Base-by-base conservation (phyloP, 768 basidiomycete genomes). In the Boletellus sp. region DNA sequence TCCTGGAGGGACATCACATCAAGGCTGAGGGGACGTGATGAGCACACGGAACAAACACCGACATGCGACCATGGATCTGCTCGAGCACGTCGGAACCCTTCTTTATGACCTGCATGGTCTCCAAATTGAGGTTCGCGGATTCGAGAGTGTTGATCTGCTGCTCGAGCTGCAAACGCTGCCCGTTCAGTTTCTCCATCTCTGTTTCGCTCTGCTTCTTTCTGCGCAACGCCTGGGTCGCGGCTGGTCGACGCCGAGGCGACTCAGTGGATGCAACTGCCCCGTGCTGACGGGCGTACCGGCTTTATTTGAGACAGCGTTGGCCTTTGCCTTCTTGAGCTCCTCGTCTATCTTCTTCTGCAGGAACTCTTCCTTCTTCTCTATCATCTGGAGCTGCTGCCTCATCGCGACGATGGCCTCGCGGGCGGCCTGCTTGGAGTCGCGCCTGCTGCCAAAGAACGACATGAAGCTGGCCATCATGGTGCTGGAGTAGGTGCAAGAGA, bases 331-430 rank as follows among this genome's bases (percentile, higher is more conserved):
- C 78, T 84, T 85, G 61, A 83, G 57, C 63, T 98, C 95, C 56
- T 96, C 93, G 46, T 95, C 93, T 57, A 96, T 90, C 83, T 94
- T 93, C 82, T 90, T 94, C 78, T 88, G 86, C 54, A 97, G 74
- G 70, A 90, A 78, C 69, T 98, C 95, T 75, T 97, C 96, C 78
- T 95, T 97, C 91, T 97, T 99, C 81, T 97, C 94, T 59, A 98
- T 84, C 85, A 95, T 88, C 72, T 91, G 83, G 54, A 97, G 79
- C 68, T 98, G 94, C 72, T 95, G 87, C 63, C 95, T 83, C 59
- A 99, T 77, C 39, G 79, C 79, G 52, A 98, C 88, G 68, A 99
- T 99, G 42, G 96, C 91, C 66, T 96, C 91, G 55, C 92, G 80
- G 39, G 95, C 86, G 23, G 85, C 75, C 71, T 87, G 83, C 70